Evolutionary conservation across 768 basidiomycete species (phyloP), one percentile per base, ranked within the genome.

Genomic region (Termitomyces sp.): DNA sequence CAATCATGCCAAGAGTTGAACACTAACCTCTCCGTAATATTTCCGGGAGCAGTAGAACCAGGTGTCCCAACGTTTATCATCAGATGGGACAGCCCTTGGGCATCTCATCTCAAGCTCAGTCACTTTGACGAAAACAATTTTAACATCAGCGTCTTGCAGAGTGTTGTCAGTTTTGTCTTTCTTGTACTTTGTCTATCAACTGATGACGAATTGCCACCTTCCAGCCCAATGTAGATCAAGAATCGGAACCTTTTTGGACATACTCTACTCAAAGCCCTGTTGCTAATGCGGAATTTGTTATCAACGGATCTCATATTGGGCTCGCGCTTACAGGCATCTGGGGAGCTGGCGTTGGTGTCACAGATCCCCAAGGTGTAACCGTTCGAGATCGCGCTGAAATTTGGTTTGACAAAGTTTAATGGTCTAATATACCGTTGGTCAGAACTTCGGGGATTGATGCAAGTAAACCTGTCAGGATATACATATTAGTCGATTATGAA

Each of bases 101-200:
- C 55, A 1, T 55, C 66, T 4, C 68, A 72, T 48, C 33, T 69
- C n/a, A 57, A 56, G 12, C 36, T 71, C 2, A 56, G 62, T 5
- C 72, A 73, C 44, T 71, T 69, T 44, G 60, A 66, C 36, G 65
- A 60, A 6, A 67, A 69, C 32, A 8, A 60, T 16, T 73, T 69
- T 60, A 69, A 68, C 44, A 26, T 68, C 23, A 50, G 56, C 16
- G 23, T 14, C 2, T 35, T 70, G 0, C 50, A 36, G 10, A 69
- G 68, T 50, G 50, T 63, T 16, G 69, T 71, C 32, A 54, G 62
- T 60, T 8, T 43, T 26, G 38, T 9, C n/a, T 0, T 32, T 12
- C 4, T 14, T 41, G 23, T 4, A 18, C n/a, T 32, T 20, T 47
- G 28, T 16, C 18, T 43, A 0, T 7, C 14, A 50, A 6, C 20